Percentiles rank a stretch among this genome's conserved stretches.
Conservation (phyloP, 2,329 filamentous ascomycete genomes). For the Alternaria sp. region DNA sequence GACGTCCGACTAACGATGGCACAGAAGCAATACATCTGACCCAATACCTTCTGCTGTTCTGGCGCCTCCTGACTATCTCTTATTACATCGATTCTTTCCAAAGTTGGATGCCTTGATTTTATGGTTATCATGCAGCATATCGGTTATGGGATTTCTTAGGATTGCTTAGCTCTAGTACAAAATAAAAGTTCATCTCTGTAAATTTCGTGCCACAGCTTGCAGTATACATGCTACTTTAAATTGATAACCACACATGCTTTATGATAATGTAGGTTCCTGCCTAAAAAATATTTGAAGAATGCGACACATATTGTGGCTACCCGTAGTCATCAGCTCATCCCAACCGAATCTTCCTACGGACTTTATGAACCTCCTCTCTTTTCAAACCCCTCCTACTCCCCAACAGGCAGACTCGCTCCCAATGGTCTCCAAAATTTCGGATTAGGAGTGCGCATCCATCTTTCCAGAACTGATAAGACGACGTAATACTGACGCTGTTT, state of each 20-base stretch:
- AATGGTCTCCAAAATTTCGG: neutral
- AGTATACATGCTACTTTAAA: neutral
- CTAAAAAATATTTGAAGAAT: no score
- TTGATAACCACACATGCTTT: fast-evolving
- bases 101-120: no score
- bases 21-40: neutral
- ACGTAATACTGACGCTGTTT: no score
- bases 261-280: neutral
- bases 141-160: no score
- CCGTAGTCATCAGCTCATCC: neutral
- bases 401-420: neutral
- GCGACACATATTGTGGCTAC: neutral
- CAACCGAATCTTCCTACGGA: neutral
- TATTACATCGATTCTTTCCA: neutral
- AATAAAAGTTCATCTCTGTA: neutral
- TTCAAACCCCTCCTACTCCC: neutral
- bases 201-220: neutral
- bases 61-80: neutral
- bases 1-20: neutral
- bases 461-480: fast-evolving
- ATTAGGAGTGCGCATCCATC: neutral
- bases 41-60: no score
- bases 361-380: neutral
- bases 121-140: no score
- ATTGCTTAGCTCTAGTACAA: no score